Percentiles rank a stretch among this genome's conserved stretches.
Conservation (phyloP, 495 filamentous ascomycete species). For the Aspergillus wentii region DNA sequence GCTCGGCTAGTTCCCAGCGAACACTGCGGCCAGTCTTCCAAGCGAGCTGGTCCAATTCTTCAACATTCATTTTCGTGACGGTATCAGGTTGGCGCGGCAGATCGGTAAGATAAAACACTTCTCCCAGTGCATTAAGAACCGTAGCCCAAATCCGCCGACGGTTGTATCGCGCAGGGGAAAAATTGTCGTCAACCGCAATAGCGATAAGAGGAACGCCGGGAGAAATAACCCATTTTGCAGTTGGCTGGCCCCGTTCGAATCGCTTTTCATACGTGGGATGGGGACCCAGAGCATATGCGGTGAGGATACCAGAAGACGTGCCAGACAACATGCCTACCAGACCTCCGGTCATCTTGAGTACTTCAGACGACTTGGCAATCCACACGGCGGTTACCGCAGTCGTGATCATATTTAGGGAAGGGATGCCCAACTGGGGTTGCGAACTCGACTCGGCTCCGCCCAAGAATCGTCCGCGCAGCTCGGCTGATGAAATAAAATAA, state of each 20-base stretch:
- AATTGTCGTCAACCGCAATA: conserved; percentile 79
- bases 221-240: conserved; percentile 80
- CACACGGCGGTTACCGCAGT: conserved; percentile 75
- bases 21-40: conserved; percentile 77
- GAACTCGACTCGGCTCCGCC: conserved; percentile 46
- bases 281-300: conserved; percentile 71
- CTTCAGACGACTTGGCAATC: conserved; percentile 77
- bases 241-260: conserved; percentile 68
- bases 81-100: conserved; percentile 46
- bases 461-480: conserved; percentile 74
- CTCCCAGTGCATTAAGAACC: conserved; percentile 84
- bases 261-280: conserved; percentile 61
- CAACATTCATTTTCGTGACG: conserved; percentile 24
- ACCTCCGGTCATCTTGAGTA: conserved; percentile 70
- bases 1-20: conserved; percentile 74
- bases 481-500: conserved; percentile 70
- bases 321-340: conserved; percentile 78
- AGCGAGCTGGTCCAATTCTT: conserved; percentile 56
- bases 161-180: conserved; percentile 60
- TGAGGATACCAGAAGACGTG: conserved; percentile 81
- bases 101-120: conserved; percentile 78
- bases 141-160: conserved; percentile 78
- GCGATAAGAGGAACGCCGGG: conserved; percentile 90
- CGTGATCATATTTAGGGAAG: conserved; percentile 53
- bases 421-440: conserved; percentile 59